Percentiles rank a stretch among this genome's conserved stretches.
Evolutionary conservation across 192 early-diverging fungal genomes (phyloP).

Genomic region (Helicostylum pulchrum): DNA sequence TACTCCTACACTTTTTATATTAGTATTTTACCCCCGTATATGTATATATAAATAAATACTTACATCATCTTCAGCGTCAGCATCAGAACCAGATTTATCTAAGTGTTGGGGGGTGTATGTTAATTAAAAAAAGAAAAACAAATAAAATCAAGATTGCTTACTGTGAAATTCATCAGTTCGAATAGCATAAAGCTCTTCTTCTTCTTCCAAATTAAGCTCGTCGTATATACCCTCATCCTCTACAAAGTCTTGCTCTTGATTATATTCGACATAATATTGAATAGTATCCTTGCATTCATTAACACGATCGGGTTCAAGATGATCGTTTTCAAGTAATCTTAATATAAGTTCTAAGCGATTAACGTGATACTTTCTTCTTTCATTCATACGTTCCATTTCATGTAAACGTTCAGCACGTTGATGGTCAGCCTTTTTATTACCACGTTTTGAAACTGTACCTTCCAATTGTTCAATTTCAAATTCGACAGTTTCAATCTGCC

Average conservation of each 20-base stretch:
- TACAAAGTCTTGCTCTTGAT: conserved; percentile 85
- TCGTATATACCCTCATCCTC: conserved; percentile 95
- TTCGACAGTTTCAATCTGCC: conserved; percentile 91
- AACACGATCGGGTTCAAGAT: conserved; percentile 81
- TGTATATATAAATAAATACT: too few relatives aligned
- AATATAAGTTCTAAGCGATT: conserved; percentile 86
- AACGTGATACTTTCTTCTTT: conserved; percentile 91
- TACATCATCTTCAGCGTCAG: neutral
- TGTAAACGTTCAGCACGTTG: conserved; percentile 69
- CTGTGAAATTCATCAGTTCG: conserved; percentile 65
- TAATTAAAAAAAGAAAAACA: neutral
- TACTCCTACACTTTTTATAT: too few relatives aligned
- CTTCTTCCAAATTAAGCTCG: conserved; percentile 87
- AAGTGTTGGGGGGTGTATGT: too few relatives aligned
- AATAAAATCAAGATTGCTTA: neutral
- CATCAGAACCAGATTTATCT: conserved; percentile 10
- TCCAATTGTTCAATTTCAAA: conserved; percentile 80
- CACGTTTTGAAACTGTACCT: conserved; percentile 56
- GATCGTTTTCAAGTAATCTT: conserved; percentile 90
- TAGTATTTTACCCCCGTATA: too few relatives aligned
- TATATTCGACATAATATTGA: conserved; percentile 87
- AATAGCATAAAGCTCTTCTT: conserved; percentile 79
- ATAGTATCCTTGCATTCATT: conserved; percentile 83
- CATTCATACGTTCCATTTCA: conserved; percentile 70
- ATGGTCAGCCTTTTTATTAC: conserved; percentile 68